Percentiles rank a stretch among this genome's conserved stretches.
These are phyloP conservation scores for Pilaira anomala DNA, from an alignment of 192 early-diverging fungal species.

Conservation along the genomic window DNA sequence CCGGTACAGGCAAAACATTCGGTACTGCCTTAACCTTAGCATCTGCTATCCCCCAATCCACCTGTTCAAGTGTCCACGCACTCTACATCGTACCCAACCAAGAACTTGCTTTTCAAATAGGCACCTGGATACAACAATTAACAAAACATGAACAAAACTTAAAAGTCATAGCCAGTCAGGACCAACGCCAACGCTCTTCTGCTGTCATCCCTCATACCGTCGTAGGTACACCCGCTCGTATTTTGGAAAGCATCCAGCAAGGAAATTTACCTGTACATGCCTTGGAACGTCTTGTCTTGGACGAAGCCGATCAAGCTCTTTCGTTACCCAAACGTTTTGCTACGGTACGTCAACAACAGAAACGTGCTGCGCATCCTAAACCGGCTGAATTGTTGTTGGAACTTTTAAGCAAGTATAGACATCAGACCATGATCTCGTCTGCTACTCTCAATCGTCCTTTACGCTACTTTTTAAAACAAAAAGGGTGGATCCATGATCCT, in stretches of 20 bases:
- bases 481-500: conserved; percentile 51
- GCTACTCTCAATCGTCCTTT: conserved; percentile 71
- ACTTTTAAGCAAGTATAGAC: not conserved
- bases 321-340: conserved; percentile 50
- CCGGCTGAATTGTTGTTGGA: conserved; percentile 40
- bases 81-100: conserved; percentile 51
- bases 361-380: conserved; percentile 42
- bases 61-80: not conserved
- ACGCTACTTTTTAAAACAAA: conserved; percentile 49
- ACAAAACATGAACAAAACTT: not conserved
- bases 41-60: conserved; percentile 1
- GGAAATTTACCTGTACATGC: conserved; percentile 29
- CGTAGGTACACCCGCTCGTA: conserved; percentile 41
- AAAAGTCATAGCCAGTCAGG: conserved; percentile 8
- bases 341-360: conserved; percentile 33
- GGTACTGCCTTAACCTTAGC: conserved; percentile 45
- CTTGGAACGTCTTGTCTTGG: conserved; percentile 42
- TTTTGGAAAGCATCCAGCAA: conserved; percentile 33
- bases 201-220: conserved; percentile 32
- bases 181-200: not conserved
- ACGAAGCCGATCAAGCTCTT: conserved; percentile 56
- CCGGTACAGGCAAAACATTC: conserved; percentile 59
- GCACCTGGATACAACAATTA: conserved; percentile 39
- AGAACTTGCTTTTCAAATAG: conserved; percentile 51
- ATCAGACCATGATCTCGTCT: conserved; percentile 60